A percentile compares a stretch with the other conserved stretches of the same genome.
These are phyloP conservation scores for Hirschfeldia incana DNA, from an alignment of 345 rosid species.

Conservation along the genomic window DNA sequence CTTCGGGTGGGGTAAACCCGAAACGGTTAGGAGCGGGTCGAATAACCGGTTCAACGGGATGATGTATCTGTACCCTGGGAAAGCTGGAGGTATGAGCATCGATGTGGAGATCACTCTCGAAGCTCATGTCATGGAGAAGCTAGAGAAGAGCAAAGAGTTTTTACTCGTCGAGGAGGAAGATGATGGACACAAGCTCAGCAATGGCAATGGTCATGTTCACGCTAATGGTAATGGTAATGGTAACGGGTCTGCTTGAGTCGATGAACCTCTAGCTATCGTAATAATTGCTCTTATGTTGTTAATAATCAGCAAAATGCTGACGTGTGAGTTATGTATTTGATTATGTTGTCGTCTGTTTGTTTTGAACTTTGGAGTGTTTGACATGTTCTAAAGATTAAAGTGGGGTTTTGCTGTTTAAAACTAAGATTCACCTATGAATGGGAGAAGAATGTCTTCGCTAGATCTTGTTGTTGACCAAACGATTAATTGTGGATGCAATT, in stretches of 20 bases:
- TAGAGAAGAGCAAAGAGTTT: constrained; percentile 71
- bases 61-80: constrained; percentile 90
- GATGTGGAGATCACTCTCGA: constrained; percentile 91
- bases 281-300: constrained; percentile 3
- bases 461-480: too few species aligned
- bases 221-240: constrained; percentile 1
- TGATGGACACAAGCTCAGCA: constrained; percentile 6
- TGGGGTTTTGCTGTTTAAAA: background rate
- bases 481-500: too few species aligned
- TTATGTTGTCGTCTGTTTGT: background rate
- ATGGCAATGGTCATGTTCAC: background rate
- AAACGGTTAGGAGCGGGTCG: constrained; percentile 78
- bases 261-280: background rate
- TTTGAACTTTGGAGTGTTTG: background rate
- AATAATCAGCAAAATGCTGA: constrained; percentile 17
- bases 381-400: background rate
- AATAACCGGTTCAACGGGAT: constrained; percentile 91
- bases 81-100: constrained; percentile 74
- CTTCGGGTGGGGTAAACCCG: constrained; percentile 91
- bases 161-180: constrained; percentile 33
- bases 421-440: background rate
- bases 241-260: constrained; percentile 16
- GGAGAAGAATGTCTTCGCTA: too few species aligned
- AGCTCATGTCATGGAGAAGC: constrained; percentile 67
- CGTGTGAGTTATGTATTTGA: background rate